phyloP scores from a whole-genome alignment of 805 yeast species.

The Myxozyma geophila region DNA sequence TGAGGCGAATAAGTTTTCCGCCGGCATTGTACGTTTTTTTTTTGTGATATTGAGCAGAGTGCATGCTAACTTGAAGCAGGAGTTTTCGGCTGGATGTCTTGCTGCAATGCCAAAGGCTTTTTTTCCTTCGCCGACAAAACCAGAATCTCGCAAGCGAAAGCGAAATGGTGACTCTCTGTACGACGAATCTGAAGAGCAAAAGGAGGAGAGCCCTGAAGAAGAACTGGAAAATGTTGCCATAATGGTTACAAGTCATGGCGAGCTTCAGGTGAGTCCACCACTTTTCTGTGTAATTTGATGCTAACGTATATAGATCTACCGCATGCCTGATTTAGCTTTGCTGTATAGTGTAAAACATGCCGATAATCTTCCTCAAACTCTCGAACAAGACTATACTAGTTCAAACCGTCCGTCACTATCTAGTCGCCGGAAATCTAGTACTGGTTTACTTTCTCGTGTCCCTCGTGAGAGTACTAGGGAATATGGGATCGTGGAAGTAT shows the following conservation, averaged over 20 bases:
- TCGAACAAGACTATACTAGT: neutral
- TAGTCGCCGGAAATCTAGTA: constrained; percentile 27
- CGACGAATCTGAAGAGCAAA: neutral
- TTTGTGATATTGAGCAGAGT: neutral
- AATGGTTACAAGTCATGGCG: constrained; percentile 26
- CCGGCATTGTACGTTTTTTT: constrained; percentile 2
- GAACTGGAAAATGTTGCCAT: constrained; percentile 9
- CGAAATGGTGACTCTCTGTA: neutral
- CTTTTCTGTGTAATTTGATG: neutral
- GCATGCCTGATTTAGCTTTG: constrained; percentile 7
- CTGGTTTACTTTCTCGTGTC: constrained; percentile 8
- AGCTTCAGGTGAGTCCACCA: constrained; percentile 14
- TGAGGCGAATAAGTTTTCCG: constrained; percentile 7
- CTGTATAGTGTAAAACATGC: constrained; percentile 2
- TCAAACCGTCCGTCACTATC: neutral
- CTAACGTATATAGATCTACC: constrained; percentile 11
- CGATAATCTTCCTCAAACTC: constrained; percentile 10
- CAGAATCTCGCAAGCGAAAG: constrained; percentile 12
- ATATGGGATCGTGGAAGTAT: constrained; percentile 48
- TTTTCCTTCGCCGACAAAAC: neutral
- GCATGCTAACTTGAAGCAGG: neutral
- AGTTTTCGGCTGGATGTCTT: constrained; percentile 28
- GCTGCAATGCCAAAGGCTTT: constrained; percentile 22
- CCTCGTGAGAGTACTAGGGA: neutral
- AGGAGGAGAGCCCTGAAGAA: neutral